phyloP scores from a whole-genome alignment of 176 grass and related monocot species.

The Raddia distichophylla region DNA sequence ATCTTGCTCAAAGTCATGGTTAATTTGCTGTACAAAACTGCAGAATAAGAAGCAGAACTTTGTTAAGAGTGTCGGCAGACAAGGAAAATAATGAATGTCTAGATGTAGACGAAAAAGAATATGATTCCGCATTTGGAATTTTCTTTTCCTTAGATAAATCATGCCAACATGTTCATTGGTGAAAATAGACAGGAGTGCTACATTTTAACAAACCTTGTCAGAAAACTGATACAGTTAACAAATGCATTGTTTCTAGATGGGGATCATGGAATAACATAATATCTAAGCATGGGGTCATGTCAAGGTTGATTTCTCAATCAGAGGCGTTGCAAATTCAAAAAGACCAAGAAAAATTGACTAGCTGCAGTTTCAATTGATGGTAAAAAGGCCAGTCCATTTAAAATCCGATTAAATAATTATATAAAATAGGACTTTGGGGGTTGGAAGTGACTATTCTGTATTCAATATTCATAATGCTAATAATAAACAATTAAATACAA shows the following conservation, averaged over 20 bases:
- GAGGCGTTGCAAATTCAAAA: neutral
- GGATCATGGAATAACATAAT: neutral
- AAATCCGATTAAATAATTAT: neutral
- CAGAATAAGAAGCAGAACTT: conserved; percentile 6
- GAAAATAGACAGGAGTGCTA: neutral
- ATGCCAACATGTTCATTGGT: neutral
- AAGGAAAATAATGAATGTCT: conserved; percentile 2
- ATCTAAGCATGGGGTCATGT: neutral
- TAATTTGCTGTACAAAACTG: conserved; percentile 54
- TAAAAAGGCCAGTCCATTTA: neutral
- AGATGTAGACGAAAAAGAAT: conserved; percentile 4
- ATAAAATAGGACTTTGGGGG: neutral
- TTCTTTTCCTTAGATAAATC: neutral
- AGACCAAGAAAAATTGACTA: neutral
- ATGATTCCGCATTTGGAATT: neutral
- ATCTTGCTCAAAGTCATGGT: conserved; percentile 60
- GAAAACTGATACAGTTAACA: neutral
- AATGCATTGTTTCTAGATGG: neutral
- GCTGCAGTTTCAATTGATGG: neutral
- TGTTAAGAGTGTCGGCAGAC: neutral
- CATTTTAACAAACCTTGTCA: neutral
- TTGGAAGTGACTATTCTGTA: neutral
- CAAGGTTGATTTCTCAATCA: neutral
- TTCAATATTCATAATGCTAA: neutral
- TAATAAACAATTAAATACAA: neutral